Evolutionary conservation across 1,139 yeast species (phyloP).

Genomic region (Candida sanyaensis): DNA sequence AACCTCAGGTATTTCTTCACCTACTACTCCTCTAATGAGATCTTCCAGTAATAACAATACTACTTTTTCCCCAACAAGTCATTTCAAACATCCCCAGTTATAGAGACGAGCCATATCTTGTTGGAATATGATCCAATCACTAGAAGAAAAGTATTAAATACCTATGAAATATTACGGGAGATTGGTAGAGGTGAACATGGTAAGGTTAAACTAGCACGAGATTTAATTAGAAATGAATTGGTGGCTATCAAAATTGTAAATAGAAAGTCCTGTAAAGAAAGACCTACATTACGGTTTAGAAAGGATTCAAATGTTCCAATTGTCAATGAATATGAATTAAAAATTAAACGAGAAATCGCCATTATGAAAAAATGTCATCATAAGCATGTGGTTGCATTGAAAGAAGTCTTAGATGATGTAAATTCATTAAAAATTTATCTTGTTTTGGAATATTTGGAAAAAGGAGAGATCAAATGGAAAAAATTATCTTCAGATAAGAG

Average conservation of each 20-base stretch:
- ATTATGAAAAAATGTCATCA: slow-evolving; percentile 94
- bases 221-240: slow-evolving; percentile 63
- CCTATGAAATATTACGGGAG: slow-evolving; percentile 86
- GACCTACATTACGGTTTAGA: slow-evolving; percentile 58
- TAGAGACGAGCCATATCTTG: slow-evolving; percentile 79
- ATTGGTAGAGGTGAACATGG: slow-evolving; percentile 98
- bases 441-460: slow-evolving; percentile 87
- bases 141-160: slow-evolving; percentile 80
- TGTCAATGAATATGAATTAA: slow-evolving; percentile 53
- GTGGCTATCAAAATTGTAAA: slow-evolving; percentile 95
- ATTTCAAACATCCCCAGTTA: slow-evolving; percentile 43
- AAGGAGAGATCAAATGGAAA: slow-evolving; percentile 94
- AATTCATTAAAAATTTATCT: slow-evolving; percentile 83
- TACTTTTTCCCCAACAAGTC: slow-evolving; percentile 10
- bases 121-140: slow-evolving; percentile 89
- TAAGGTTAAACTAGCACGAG: slow-evolving; percentile 88
- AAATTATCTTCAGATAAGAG: slow-evolving; percentile 18
- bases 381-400: slow-evolving; percentile 82
- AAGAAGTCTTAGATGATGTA: slow-evolving; percentile 89
- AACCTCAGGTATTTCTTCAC: slow-evolving; percentile 1
- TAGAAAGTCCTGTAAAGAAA: slow-evolving; percentile 57
- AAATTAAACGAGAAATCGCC: slow-evolving; percentile 88
- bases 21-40: not conserved
- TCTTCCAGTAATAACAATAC: slow-evolving; percentile 1
- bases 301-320: slow-evolving; percentile 19